A percentile compares a stretch with the other conserved stretches of the same genome.
These are phyloP conservation scores for Xylariaceae sp. DNA, from an alignment of 2,329 filamentous ascomycete genomes.

Conservation along the genomic window DNA sequence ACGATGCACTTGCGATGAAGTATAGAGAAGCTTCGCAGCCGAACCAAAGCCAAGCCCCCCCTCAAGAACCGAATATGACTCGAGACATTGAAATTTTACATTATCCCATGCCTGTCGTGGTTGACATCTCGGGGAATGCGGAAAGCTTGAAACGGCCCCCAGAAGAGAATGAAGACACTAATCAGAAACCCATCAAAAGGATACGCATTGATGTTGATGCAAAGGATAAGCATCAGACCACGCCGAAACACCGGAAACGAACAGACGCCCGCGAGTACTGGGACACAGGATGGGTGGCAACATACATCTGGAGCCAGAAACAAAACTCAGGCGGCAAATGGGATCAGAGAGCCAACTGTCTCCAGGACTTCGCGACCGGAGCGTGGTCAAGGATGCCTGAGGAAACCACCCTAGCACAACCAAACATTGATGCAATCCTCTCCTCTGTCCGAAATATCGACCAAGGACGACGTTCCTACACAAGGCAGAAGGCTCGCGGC, in stretches of 20 bases:
- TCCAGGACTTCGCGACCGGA: slow-evolving; percentile 32
- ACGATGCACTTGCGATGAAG: slow-evolving; percentile 35
- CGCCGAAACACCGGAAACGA: slow-evolving; percentile 12
- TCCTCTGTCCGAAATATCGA: slow-evolving; percentile 25
- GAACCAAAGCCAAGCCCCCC: slow-evolving; percentile 11
- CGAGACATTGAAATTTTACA: slow-evolving; percentile 34
- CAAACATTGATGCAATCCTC: slow-evolving; percentile 24
- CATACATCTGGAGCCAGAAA: slow-evolving; percentile 34
- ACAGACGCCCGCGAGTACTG: slow-evolving; percentile 28
- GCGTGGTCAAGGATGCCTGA: slow-evolving; percentile 31
- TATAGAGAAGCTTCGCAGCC: slow-evolving; percentile 15
- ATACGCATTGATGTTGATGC: slow-evolving; percentile 14
- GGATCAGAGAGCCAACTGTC: slow-evolving; percentile 22
- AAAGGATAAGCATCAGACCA: slow-evolving; percentile 31
- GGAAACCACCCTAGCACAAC: slow-evolving; percentile 3
- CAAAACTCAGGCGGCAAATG: slow-evolving; percentile 26
- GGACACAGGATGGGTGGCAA: slow-evolving; percentile 32
- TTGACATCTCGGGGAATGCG: slow-evolving; percentile 23
- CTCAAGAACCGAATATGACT: slow-evolving; percentile 27
- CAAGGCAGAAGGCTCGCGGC: background rate
- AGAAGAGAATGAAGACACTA: slow-evolving; percentile 26
- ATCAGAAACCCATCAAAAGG: slow-evolving; percentile 23
- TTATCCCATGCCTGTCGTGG: slow-evolving; percentile 37
- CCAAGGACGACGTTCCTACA: background rate
- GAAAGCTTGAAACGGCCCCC: slow-evolving; percentile 21